Percentiles rank a stretch among this genome's conserved stretches.
Conservation (phyloP, 768 basidiomycete genomes). For the Lactarius hatsudake region DNA sequence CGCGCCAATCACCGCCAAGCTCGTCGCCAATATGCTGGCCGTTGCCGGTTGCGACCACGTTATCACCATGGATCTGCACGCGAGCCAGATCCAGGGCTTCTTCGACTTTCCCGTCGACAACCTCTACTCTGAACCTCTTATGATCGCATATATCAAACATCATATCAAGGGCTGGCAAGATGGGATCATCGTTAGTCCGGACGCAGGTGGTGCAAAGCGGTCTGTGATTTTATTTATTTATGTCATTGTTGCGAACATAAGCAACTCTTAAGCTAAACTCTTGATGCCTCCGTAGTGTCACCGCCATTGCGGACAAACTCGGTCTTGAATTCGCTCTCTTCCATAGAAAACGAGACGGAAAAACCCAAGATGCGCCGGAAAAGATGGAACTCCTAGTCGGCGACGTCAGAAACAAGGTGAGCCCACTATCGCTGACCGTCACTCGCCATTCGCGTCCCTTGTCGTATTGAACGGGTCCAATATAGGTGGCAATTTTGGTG, state of each 20-base stretch:
- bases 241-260: background rate
- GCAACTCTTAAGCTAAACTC: slow-evolving; percentile 1
- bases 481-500: slow-evolving; percentile 85
- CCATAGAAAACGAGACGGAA: slow-evolving; percentile 83
- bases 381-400: slow-evolving; percentile 94
- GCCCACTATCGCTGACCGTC: slow-evolving; percentile 10
- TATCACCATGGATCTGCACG: slow-evolving; percentile 99
- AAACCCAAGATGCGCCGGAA: slow-evolving; percentile 61
- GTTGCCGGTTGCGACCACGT: slow-evolving; percentile 98
- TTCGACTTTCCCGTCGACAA: slow-evolving; percentile 99
- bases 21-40: slow-evolving; percentile 96
- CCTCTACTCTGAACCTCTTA: slow-evolving; percentile 92
- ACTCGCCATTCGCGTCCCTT: background rate
- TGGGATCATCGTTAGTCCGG: slow-evolving; percentile 91
- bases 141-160: slow-evolving; percentile 89
- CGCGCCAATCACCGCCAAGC: slow-evolving; percentile 96
- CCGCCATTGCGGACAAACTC: slow-evolving; percentile 93
- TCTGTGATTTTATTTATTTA: slow-evolving; percentile 38
- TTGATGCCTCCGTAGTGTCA: slow-evolving; percentile 55
- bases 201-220: slow-evolving; percentile 99
- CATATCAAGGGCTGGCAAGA: slow-evolving; percentile 84
- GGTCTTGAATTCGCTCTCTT: slow-evolving; percentile 94
- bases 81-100: slow-evolving; percentile 97
- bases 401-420: slow-evolving; percentile 84
- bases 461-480: slow-evolving; percentile 19